Evolutionary conservation across 2,329 filamentous ascomycete species (phyloP).

Genomic region (Septoria linicola): DNA sequence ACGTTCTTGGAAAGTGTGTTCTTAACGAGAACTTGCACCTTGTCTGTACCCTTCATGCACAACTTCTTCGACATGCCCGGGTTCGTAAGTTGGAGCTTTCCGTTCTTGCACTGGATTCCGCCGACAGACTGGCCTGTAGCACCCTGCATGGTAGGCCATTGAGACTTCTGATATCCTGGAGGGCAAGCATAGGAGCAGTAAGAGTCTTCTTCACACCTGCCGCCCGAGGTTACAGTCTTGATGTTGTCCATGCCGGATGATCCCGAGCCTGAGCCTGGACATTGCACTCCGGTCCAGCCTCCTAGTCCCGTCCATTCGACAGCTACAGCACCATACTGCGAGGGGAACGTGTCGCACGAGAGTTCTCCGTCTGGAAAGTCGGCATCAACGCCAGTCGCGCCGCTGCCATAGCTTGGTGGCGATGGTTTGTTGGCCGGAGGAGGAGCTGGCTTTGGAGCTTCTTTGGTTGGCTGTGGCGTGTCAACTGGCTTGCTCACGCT

Average conservation of each 20-base stretch:
- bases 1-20: slow-evolving; percentile 70
- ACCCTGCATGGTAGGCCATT: slow-evolving; percentile 82
- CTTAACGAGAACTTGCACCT: slow-evolving; percentile 63
- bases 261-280: slow-evolving; percentile 31
- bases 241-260: slow-evolving; percentile 53
- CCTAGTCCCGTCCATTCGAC: slow-evolving; percentile 66
- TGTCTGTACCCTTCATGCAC: slow-evolving; percentile 70
- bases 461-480: slow-evolving; percentile 22
- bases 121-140: slow-evolving; percentile 79
- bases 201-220: slow-evolving; percentile 59
- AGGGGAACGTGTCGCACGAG: slow-evolving; percentile 72
- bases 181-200: slow-evolving; percentile 95
- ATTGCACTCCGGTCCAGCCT: slow-evolving; percentile 80
- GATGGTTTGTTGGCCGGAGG: slow-evolving; percentile 24
- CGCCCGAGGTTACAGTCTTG: slow-evolving; percentile 64
- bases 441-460: slow-evolving; percentile 6
- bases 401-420: slow-evolving; percentile 18
- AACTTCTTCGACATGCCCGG: slow-evolving; percentile 62
- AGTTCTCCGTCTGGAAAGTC: slow-evolving; percentile 75
- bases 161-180: slow-evolving; percentile 85
- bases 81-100: slow-evolving; percentile 77
- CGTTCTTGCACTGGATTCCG: slow-evolving; percentile 77
- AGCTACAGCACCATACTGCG: slow-evolving; percentile 73
- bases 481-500: slow-evolving; percentile 17
- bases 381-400: slow-evolving; percentile 57